These are phyloP conservation scores for Stachybotrys elegans DNA, from an alignment of 2,329 filamentous ascomycete genomes.

Conservation along the genomic window DNA sequence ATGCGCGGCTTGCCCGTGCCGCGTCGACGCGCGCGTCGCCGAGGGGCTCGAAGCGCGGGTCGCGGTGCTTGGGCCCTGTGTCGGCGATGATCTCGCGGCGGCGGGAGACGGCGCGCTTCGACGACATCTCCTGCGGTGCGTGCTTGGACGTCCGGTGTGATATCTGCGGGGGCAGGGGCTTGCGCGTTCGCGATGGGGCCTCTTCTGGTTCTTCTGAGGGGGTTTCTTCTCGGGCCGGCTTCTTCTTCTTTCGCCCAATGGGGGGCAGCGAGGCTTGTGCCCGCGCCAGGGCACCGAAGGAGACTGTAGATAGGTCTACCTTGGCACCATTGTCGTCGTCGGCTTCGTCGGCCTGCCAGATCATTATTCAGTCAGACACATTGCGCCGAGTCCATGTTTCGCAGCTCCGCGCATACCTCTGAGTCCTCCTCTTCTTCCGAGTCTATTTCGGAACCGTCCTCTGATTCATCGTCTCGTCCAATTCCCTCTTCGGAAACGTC, in stretches of 20 bases:
- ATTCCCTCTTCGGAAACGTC: constrained; percentile 22
- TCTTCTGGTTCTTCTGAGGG: constrained; percentile 21
- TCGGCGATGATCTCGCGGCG: constrained; percentile 65
- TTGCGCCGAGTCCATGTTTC: no score
- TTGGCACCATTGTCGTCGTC: constrained; percentile 25
- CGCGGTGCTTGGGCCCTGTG: constrained; percentile 58
- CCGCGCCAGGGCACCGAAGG: constrained; percentile 85
- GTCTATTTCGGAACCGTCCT: constrained; percentile 15
- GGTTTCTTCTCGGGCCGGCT: constrained; percentile 21
- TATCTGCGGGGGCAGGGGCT: constrained; percentile 25
- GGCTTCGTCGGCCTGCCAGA: constrained; percentile 15
- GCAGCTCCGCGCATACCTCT: no score
- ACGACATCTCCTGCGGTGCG: constrained; percentile 77
- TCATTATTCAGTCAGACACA: not conserved
- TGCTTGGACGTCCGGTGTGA: constrained; percentile 77
- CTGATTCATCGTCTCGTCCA: constrained; percentile 20
- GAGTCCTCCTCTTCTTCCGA: not conserved
- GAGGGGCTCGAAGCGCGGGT: constrained; percentile 78
- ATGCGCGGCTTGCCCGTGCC: constrained; percentile 62
- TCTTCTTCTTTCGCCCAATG: constrained; percentile 19
- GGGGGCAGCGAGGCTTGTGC: constrained; percentile 65
- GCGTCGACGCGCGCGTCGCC: constrained; percentile 44
- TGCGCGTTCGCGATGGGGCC: constrained; percentile 24
- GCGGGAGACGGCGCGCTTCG: constrained; percentile 78
- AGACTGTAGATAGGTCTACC: constrained; percentile 56